phyloP scores from a whole-genome alignment of 2,329 filamentous ascomycete species.

The Rhinocladiella similis region DNA sequence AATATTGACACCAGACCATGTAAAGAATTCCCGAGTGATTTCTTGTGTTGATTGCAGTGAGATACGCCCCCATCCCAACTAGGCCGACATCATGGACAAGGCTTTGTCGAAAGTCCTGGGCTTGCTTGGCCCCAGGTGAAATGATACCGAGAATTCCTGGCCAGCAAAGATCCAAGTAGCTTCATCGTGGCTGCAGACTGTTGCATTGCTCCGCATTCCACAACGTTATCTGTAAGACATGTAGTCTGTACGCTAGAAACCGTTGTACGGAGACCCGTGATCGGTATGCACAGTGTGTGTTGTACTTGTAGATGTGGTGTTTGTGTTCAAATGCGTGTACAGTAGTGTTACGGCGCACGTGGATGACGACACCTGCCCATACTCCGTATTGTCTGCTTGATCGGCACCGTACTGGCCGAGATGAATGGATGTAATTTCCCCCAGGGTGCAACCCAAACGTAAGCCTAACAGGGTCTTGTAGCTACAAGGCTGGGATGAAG shows the following conservation, averaged over 20 bases:
- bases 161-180: too few species aligned
- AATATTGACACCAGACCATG: neutral
- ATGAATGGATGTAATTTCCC: constrained; percentile 14
- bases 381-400: neutral
- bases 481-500: neutral
- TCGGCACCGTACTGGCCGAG: neutral
- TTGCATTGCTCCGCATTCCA: too few species aligned
- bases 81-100: neutral
- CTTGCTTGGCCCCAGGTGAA: neutral
- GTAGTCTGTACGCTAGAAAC: too few species aligned
- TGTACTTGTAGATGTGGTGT: neutral
- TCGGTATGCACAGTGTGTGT: too few species aligned
- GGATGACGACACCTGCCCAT: neutral
- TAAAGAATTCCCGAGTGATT: neutral
- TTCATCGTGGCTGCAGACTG: too few species aligned
- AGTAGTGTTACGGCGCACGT: neutral
- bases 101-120: neutral
- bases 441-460: constrained; percentile 9
- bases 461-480: constrained; percentile 2
- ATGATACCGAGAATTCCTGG: too few species aligned
- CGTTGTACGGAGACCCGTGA: too few species aligned
- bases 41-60: neutral
- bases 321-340: neutral
- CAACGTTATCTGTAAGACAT: too few species aligned
- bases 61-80: neutral